Evolutionary conservation across 495 filamentous ascomycete genomes (phyloP).

Genomic region (Neurospora tetrasperma): DNA sequence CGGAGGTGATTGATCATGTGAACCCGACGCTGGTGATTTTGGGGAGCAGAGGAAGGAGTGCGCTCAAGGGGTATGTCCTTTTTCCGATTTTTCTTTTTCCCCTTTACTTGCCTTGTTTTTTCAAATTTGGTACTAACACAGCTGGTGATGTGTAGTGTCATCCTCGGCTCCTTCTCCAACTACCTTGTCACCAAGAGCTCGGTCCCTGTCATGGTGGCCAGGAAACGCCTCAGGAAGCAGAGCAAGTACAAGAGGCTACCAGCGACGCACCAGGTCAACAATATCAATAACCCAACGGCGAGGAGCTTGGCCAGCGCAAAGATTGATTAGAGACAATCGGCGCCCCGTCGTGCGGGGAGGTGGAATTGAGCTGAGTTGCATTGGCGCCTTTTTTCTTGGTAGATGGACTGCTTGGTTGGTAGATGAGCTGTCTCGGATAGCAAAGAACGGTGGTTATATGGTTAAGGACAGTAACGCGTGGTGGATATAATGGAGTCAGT

Average conservation of each 20-base stretch:
- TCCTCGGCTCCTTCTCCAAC: constrained; percentile 92
- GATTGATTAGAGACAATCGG: constrained; percentile 44
- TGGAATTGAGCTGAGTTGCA: no score
- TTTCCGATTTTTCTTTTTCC: neutral
- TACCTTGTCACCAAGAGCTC: constrained; percentile 93
- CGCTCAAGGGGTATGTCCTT: constrained; percentile 74
- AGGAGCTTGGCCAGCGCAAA: constrained; percentile 55
- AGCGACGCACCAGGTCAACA: constrained; percentile 56
- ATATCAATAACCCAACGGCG: constrained; percentile 51
- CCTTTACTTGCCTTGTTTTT: neutral
- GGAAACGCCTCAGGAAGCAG: constrained; percentile 68
- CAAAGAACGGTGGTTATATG: neutral
- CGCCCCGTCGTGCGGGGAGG: neutral
- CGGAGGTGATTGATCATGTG: constrained; percentile 83
- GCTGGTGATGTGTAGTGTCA: constrained; percentile 44
- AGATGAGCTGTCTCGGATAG: neutral
- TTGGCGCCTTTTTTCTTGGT: neutral
- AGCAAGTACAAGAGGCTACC: constrained; percentile 54
- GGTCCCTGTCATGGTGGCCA: constrained; percentile 90
- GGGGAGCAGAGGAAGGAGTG: constrained; percentile 79
- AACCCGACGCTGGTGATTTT: constrained; percentile 89
- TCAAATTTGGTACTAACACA: neutral
- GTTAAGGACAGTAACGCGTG: neutral
- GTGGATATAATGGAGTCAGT: neutral
- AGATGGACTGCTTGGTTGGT: neutral